Percentiles rank a stretch among this genome's conserved stretches.
Evolutionary conservation across 139 green algal species (phyloP).

Genomic region (Desmodesmus armatus): DNA sequence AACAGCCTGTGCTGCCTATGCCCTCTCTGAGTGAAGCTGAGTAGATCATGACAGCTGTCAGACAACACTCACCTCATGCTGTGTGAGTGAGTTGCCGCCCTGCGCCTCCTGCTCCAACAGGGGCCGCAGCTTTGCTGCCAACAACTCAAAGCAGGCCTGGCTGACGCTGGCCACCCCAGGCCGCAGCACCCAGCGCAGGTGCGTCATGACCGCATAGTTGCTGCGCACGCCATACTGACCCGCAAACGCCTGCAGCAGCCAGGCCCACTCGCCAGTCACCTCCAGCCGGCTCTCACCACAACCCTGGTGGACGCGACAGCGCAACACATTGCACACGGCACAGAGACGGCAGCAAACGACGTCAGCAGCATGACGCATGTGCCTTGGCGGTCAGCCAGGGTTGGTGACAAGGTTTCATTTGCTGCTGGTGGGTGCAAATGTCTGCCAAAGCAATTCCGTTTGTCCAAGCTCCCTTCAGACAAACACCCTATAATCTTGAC

Average conservation of each 20-base stretch:
- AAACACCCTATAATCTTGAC: too few species aligned
- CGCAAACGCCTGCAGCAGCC: slow-evolving; percentile 56
- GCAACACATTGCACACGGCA: neutral
- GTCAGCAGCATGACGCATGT: neutral
- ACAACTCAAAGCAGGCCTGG: slow-evolving; percentile 52
- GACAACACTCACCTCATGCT: slow-evolving; percentile 44
- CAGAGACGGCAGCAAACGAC: neutral
- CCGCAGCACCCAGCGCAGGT: slow-evolving; percentile 64
- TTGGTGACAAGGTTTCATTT: neutral
- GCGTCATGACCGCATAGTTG: slow-evolving; percentile 52
- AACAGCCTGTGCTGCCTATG: too few species aligned
- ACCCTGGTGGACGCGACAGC: slow-evolving; percentile 7
- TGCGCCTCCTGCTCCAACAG: slow-evolving; percentile 55
- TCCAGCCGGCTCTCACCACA: slow-evolving; percentile 46
- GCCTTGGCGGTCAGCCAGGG: neutral
- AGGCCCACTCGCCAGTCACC: slow-evolving; percentile 56
- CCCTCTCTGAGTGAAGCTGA: too few species aligned
- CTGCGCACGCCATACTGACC: slow-evolving; percentile 52
- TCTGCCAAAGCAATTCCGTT: too few species aligned
- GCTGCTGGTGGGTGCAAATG: neutral
- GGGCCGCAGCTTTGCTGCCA: slow-evolving; percentile 39
- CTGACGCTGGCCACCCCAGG: slow-evolving; percentile 56
- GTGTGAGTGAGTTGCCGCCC: slow-evolving; percentile 30
- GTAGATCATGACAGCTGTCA: too few species aligned
- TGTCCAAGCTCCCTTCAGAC: too few species aligned